Evolutionary conservation across 2,329 filamentous ascomycete species (phyloP).

Genomic region (Aspergillus sp.): DNA sequence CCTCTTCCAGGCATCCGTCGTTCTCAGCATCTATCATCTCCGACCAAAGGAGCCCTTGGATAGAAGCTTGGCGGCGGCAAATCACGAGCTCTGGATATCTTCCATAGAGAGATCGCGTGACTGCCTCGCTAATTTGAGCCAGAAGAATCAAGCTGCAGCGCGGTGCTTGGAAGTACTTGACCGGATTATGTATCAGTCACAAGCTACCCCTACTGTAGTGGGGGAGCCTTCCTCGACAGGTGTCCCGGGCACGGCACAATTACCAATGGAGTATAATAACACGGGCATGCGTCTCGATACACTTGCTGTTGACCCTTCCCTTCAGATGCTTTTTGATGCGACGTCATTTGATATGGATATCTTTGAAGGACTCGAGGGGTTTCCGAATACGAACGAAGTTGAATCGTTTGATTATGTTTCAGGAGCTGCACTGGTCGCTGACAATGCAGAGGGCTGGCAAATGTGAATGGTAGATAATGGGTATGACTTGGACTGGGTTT

Average conservation of each 20-base stretch:
- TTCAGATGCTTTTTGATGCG: slow-evolving; percentile 23
- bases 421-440: background rate
- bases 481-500: no score
- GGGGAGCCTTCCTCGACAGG: background rate
- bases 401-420: slow-evolving; percentile 13
- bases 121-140: slow-evolving; percentile 15
- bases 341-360: slow-evolving; percentile 14
- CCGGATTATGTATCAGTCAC: slow-evolving; percentile 9
- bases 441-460: background rate
- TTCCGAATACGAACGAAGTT: slow-evolving; percentile 15
- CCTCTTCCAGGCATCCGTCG: slow-evolving; percentile 25
- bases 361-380: slow-evolving; percentile 20
- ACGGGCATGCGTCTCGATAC: background rate
- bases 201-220: background rate
- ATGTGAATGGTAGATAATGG: no score
- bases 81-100: slow-evolving; percentile 17
- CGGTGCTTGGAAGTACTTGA: slow-evolving; percentile 20
- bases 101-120: slow-evolving; percentile 16
- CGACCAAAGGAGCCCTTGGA: background rate
- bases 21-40: slow-evolving; percentile 21
- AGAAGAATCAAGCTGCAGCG: slow-evolving; percentile 16
- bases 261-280: background rate
- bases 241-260: background rate
- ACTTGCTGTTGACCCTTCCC: slow-evolving; percentile 17
- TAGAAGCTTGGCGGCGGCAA: background rate